Evolutionary conservation across 768 basidiomycete genomes (phyloP), one percentile per base, ranked within the genome.

Genomic region (Scleroderma citrinum): DNA sequence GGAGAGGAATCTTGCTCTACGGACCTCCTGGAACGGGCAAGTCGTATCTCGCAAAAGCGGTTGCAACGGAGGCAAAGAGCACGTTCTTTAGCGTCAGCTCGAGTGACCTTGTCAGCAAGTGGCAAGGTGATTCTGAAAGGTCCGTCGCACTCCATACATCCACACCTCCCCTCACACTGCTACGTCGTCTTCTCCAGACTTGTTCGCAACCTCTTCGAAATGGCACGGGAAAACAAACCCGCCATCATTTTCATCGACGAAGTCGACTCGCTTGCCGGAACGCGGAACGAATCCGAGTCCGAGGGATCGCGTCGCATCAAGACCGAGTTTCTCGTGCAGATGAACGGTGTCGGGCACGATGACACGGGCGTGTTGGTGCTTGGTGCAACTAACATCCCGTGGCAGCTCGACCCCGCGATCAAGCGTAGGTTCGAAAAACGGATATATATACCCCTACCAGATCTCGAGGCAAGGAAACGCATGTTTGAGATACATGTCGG

Each of bases 241-340:
- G 83, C 95, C 1, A 99, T 99, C 69, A 97, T 99, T 68, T 99
- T 99, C 66, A 89, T 99, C 62, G 96, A 99, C 63, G 96, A 98
- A 67, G 90, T 99, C 38, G 96, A 99, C 68, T 97, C 95, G 10
- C 74, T 99, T 44, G 89, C 93, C 5, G 92, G 96, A 1, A 87
- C 92, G 19, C 81, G 96, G 59, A 94, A 88, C 50, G 96, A 98
- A 66, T 87, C 87, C n/a, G 95, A 98, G 66, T 92, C 90, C 0
- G 96, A 98, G 63, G 96, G 95, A 5, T 90, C 90, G n/a, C 73
- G 94, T 56, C 80, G 95, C 31, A 97, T 98, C 65, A 98, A 97
- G 77, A 97, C 95, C 0, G 95, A 97, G 68, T 95, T 93, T 56
- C 72, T 93, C 43, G 90, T 93, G n/a, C 92, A 97, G 64, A 98